Evolutionary conservation across 2,329 filamentous ascomycete species (phyloP), one percentile per base, ranked within the genome.

Genomic region (Thielaviopsis populi): DNA sequence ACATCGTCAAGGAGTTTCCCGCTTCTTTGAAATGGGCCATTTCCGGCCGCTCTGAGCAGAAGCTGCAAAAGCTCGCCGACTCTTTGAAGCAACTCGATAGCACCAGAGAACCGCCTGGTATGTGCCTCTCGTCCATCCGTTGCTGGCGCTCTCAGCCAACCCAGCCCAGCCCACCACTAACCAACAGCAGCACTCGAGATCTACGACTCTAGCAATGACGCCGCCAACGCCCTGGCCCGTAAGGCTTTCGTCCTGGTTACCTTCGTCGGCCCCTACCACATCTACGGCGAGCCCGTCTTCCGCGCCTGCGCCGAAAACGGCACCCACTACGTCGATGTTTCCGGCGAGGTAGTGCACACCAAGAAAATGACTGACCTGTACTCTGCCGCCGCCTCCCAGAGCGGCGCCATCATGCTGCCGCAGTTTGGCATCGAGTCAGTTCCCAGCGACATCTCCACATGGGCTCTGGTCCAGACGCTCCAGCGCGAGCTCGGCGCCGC

Each of bases 1-100:
- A 94, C 73, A 86, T 96, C 70, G 79, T 84, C 62, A 79, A 79
- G 15, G 76, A 82, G 68, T 77, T 90, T 0, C 87, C 91, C 0
- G 89, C 87, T 19, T 82, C 89, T 71, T 73, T 95, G 67, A 90
- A 84, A 76, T 96, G 91, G 91, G 91, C 89, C 15, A 78, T 96
- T 63, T 89, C 90, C 56, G 91, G 91, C 37, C 87, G 91, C 30
- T 91, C 88, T n/a, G 76, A 80, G 59, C 76, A 79, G 59, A 96
- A 96, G 73, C 80, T 97, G 3, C 80, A 87, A 68, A 75, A 76
- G 48, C 74, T 96, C 11, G 83, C 84, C 7, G 77, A 83, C 62
- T 83, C 88, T 63, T 80, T 91, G 71, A 83, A 70, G 87, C 65
- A 88, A 88, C 71, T 78, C 84, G 1, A 66, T 19, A 22, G 53